phyloP scores from a whole-genome alignment of 169 alveolate genomes.

The Theileria annulata region DNA sequence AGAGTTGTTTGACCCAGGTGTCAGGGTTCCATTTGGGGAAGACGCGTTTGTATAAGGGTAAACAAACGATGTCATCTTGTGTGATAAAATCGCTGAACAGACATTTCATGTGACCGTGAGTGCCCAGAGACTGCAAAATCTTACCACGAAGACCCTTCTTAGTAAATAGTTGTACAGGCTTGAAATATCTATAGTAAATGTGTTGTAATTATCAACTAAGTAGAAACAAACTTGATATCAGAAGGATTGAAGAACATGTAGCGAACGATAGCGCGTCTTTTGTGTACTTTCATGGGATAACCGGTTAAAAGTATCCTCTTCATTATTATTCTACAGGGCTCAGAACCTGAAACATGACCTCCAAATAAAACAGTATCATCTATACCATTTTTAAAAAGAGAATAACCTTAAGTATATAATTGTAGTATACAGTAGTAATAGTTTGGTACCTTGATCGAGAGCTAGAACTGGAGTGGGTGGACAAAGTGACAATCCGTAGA shows the following conservation, averaged over 20 bases:
- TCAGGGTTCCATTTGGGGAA: slow-evolving; percentile 88
- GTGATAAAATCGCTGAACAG: slow-evolving; percentile 91
- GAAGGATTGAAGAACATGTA: slow-evolving; percentile 97
- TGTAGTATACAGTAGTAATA: slow-evolving; percentile 5
- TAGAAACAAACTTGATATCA: slow-evolving; percentile 87
- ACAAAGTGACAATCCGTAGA: slow-evolving; percentile 59
- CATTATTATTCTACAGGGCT: slow-evolving; percentile 91
- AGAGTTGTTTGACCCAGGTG: slow-evolving; percentile 72
- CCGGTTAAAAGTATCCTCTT: slow-evolving; percentile 97
- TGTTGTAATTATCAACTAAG: not conserved
- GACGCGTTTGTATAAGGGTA: slow-evolving; percentile 90
- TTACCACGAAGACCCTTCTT: slow-evolving; percentile 96
- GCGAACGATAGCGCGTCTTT: slow-evolving; percentile 93
- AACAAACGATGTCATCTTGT: slow-evolving; percentile 93
- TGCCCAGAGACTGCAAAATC: slow-evolving; percentile 96
- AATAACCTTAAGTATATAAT: not conserved
- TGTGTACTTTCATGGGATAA: slow-evolving; percentile 92
- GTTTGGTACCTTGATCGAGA: slow-evolving; percentile 23
- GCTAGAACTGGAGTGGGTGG: slow-evolving; percentile 61
- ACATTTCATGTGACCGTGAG: slow-evolving; percentile 99
- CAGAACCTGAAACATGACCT: slow-evolving; percentile 89
- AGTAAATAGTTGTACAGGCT: slow-evolving; percentile 96
- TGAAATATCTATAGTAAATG: slow-evolving; percentile 79
- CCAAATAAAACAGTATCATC: slow-evolving; percentile 66
- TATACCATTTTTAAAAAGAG: not conserved